Conservation (phyloP, 306 rosid genomes). For the Cucumis melo region DNA sequence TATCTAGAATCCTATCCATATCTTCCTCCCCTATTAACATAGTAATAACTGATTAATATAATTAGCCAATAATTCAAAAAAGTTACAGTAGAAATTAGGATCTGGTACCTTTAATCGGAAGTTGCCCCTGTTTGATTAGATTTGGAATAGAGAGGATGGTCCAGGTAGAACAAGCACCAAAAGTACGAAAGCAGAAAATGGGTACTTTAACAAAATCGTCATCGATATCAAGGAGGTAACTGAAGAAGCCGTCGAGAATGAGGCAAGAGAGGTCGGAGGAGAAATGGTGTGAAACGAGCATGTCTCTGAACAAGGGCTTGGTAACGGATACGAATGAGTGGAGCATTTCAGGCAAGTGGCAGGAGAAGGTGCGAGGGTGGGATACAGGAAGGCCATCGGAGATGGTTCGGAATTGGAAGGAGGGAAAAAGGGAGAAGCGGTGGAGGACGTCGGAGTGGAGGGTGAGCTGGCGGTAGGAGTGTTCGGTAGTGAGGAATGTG, state of each 20-base stretch:
- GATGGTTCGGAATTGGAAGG: constrained; percentile 8
- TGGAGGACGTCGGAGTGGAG: not conserved
- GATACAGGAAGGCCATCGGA: constrained; percentile 10
- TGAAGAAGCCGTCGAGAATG: constrained; percentile 9
- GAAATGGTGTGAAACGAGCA: not conserved
- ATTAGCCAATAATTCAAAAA: no score
- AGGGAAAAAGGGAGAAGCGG: not conserved
- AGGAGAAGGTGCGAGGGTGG: not conserved
- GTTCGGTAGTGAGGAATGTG: constrained; percentile 20
- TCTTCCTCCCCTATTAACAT: not conserved
- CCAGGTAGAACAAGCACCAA: constrained; percentile 4
- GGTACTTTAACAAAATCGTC: not conserved
- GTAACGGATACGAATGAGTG: not conserved
- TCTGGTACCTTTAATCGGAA: constrained; percentile 9
- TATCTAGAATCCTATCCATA: not conserved
- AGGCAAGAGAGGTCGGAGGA: not conserved
- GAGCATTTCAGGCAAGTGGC: not conserved
- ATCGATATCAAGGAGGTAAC: not conserved
- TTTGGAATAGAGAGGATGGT: not conserved
- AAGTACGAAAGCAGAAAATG: not conserved
- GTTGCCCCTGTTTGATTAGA: constrained; percentile 7
- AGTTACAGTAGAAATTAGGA: no score
- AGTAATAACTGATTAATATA: no score
- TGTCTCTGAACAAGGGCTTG: not conserved
- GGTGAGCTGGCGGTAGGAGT: constrained; percentile 6